Evolutionary conservation across 164 flowering plant species (phyloP).

Genomic region (Magnolia changhungtana): DNA sequence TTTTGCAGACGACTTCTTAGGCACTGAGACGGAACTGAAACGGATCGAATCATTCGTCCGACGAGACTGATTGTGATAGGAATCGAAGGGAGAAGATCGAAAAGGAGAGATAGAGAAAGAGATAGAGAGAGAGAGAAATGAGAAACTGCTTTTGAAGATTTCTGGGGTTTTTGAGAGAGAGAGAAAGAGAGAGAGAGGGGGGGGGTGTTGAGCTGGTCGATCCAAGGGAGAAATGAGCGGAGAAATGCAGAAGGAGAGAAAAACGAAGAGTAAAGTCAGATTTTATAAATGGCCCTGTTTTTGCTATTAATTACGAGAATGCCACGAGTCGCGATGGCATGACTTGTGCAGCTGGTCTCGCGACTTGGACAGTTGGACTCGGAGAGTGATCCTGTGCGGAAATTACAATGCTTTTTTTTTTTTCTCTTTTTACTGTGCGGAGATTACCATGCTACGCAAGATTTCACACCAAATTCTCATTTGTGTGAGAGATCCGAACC

Average conservation of each 20-base stretch:
- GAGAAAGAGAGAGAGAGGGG: constrained; percentile 13
- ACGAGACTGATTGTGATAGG: neutral
- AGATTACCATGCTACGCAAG: no score
- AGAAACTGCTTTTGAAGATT: neutral
- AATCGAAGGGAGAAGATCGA: neutral
- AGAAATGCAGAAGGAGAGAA: constrained; percentile 1
- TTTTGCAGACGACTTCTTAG: neutral
- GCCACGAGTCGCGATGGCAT: neutral
- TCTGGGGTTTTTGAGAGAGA: constrained; percentile 1
- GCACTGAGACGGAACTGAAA: neutral
- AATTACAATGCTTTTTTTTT: no score
- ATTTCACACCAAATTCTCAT: no score
- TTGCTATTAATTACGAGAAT: neutral
- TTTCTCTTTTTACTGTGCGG: no score
- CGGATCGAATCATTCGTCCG: neutral
- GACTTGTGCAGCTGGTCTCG: neutral
- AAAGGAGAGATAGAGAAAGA: neutral
- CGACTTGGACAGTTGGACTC: neutral
- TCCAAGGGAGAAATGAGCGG: constrained; percentile 5
- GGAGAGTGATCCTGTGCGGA: neutral
- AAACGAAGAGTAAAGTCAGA: constrained; percentile 2
- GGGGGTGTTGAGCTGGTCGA: constrained; percentile 14
- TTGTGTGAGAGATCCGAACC: no score
- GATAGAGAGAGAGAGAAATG: constrained; percentile 12
- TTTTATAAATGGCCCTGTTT: neutral